Evolutionary conservation across 1,139 yeast genomes (phyloP), one percentile per base, ranked within the genome.

Genomic region (Scheffersomyces parashehatae): DNA sequence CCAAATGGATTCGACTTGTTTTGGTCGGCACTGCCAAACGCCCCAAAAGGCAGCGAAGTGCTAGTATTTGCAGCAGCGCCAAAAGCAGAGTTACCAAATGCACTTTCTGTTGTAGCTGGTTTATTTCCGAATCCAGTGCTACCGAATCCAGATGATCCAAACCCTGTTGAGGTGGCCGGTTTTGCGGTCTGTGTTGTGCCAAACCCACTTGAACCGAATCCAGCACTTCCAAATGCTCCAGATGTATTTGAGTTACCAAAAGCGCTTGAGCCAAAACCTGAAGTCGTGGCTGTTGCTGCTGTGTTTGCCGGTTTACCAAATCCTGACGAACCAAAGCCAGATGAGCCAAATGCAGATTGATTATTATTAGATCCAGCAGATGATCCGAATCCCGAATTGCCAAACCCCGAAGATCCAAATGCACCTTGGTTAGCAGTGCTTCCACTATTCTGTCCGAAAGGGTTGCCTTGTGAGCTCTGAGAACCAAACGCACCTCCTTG

Each of bases 181-280:
- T 31, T 31, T 5, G 35, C 10, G 5, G 26, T 20, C 20, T 31
- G 35, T 14, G 35, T 3, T 7, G 43, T 20, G 4, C 47, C 48
- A 46, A 50, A 51, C 0, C 52, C 55, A 20, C 55, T 34, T 34
- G 35, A 37, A 3, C 59, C 57, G 38, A 51, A 51, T 9, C 55
- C 60, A 35, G 50, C 44, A 36, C 45, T 29, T 3, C 54, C 52
- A 43, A 45, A 47, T 8, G 50, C 52, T 10, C 41, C 40, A 28
- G 39, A 43, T 30, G 41, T 12, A 31, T 20, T 30, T 7, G 31
- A 16, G 12, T 35, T 37, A 5, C 45, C 46, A 26, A 46, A 41
- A 2, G 47, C 49, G 9, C 41, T 37, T 13, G 42, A 24, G 13
- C 41, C 42, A 29, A 39, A 38, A 14, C 37, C 37, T 3, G 33